A percentile compares a stretch with the other conserved stretches of the same genome.
These are phyloP conservation scores for Hordeum vulgare DNA, from an alignment of 176 grass and related monocot species.

Conservation along the genomic window MorexV3_pseudomolecules_assembly NC_058519.1:82292617-82293116, in stretches of 20 bases:
- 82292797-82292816: no score
- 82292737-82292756: no score
- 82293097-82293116: background rate
- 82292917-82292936: background rate
- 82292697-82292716: no score
- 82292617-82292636: no score
- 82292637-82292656: no score
- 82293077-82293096: conserved; percentile 33
- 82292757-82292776: no score
- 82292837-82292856: no score
- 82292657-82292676: no score
- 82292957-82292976: background rate
- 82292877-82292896: background rate
- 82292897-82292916: background rate
- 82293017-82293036: conserved; percentile 50
- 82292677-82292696: no score
- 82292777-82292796: no score
- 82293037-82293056: conserved; percentile 30
- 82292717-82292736: no score
- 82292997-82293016: conserved; percentile 42
- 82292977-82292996: conserved; percentile 38
- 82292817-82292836: no score
- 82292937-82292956: background rate
- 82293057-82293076: conserved; percentile 31
- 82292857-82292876: background rate